Percentiles rank a stretch among this genome's conserved stretches.
Conservation (phyloP, 2,329 filamentous ascomycete species). For the Cephalotrichum gorgonifer region DNA sequence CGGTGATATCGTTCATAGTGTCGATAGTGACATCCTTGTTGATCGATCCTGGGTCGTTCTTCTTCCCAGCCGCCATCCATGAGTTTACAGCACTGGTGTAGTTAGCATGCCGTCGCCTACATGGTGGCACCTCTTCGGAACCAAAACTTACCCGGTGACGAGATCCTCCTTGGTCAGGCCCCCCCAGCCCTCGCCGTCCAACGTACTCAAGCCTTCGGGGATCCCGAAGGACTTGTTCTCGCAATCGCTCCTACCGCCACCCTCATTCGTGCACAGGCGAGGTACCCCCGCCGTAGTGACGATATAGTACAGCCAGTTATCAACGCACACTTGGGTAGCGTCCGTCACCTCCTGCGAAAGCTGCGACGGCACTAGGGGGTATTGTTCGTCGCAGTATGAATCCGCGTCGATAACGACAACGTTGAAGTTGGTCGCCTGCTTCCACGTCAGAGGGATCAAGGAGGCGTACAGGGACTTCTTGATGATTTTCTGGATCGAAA, state of each 20-base stretch:
- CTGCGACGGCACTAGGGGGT: not conserved
- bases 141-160: not conserved
- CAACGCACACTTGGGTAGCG: not conserved
- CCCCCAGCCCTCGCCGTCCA: not conserved
- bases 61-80: not conserved
- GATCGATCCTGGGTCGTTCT: not conserved
- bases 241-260: not conserved
- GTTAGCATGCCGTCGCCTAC: not conserved
- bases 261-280: not conserved
- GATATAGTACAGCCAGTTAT: not conserved
- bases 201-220: not conserved
- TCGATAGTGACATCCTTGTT: not conserved
- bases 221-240: not conserved
- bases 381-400: not conserved
- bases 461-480: not conserved
- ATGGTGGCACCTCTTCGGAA: no score
- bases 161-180: not conserved
- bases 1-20: not conserved
- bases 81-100: not conserved
- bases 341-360: not conserved
- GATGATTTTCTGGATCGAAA: not conserved
- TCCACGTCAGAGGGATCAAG: not conserved
- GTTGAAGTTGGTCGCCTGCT: not conserved
- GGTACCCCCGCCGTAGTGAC: not conserved
- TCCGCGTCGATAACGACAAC: not conserved